A percentile compares a stretch with the other conserved stretches of the same genome.
phyloP scores from a whole-genome alignment of 345 rosid species.

The Bruguiera sexangula region DNA sequence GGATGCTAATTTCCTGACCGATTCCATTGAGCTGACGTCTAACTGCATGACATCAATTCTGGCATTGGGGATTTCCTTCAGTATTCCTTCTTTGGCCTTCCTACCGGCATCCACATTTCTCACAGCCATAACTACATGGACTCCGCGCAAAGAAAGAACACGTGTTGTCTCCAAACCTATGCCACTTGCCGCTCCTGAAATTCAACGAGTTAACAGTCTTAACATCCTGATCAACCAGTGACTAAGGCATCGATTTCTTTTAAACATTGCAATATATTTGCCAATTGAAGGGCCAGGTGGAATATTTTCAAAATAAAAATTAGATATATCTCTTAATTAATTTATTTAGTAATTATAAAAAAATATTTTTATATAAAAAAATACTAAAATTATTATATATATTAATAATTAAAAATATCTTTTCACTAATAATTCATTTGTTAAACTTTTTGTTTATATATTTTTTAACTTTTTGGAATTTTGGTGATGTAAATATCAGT shows the following conservation, averaged over 20 bases:
- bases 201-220: not conserved
- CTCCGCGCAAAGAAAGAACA: conserved; percentile 33
- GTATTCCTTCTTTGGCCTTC: conserved; percentile 30
- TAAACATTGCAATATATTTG: not conserved
- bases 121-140: conserved; percentile 28
- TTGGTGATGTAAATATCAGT: too few species aligned
- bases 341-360: too few species aligned
- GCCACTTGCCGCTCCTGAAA: conserved; percentile 43
- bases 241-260: not conserved
- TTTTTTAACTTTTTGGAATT: too few species aligned
- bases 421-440: too few species aligned
- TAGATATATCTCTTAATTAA: too few species aligned
- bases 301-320: too few species aligned
- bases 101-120: conserved; percentile 37
- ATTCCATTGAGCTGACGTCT: conserved; percentile 43
- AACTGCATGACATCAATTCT: conserved; percentile 36
- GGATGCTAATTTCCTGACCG: conserved; percentile 35
- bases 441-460: too few species aligned
- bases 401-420: too few species aligned
- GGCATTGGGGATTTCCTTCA: conserved; percentile 23
- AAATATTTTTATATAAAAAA: too few species aligned
- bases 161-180: conserved; percentile 39
- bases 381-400: too few species aligned
- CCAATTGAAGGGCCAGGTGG: too few species aligned
- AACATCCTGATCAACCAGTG: not conserved